Base-by-base conservation (phyloP, 2,329 filamentous ascomycete species). In the Aspergillus calidoustus region DNA sequence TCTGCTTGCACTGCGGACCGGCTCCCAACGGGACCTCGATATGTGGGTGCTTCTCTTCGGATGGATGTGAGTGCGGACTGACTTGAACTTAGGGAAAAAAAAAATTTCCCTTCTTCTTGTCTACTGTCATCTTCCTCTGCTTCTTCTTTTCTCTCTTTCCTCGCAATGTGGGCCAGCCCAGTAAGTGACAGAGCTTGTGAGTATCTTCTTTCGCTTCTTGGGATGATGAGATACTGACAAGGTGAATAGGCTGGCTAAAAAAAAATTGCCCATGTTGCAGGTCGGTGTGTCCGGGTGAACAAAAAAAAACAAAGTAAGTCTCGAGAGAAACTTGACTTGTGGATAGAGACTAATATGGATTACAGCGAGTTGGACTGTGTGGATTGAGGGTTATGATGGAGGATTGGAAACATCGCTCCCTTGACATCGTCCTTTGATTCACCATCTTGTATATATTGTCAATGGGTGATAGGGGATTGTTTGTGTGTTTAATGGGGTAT, bases 121-220 rank as follows among this genome's bases (percentile, higher is more conserved):
- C 34, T 38, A 38, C 34, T 38, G 34, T 38, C 34, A 38, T 38
- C 34, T 15, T 41, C 34, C 34, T 41, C 22, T 54, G 11, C 8
- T 22, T 25, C 22, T 28, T 25, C 11, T 17, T 15, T 28, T 25
- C 22, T 50, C 15, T 17, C 11, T 15, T 28, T 30, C 52, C 49
- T 43, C 23, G 46, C 47, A 15, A 41, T 25, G 60, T 25, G 22
- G 60, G 9, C 58, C 57, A 30, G 58, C 51, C 63, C 63, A 67
- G 66, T 65, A 63, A 64, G 66, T 67, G 65, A 67, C 64, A 68
- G 66, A 67, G 60, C 63, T 65, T 66, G 66, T 68, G 63, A 58
- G 66, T 57, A 52, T 22, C 17, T 9, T 41, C 13, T 13, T 15
- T 15, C 34, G 6, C 25, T 5, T 13, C n/a, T 22, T n/a, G 17